Evolutionary conservation across 2,329 filamentous ascomycete species (phyloP).

Genomic region (Ophiocordyceps sinensis): DNA sequence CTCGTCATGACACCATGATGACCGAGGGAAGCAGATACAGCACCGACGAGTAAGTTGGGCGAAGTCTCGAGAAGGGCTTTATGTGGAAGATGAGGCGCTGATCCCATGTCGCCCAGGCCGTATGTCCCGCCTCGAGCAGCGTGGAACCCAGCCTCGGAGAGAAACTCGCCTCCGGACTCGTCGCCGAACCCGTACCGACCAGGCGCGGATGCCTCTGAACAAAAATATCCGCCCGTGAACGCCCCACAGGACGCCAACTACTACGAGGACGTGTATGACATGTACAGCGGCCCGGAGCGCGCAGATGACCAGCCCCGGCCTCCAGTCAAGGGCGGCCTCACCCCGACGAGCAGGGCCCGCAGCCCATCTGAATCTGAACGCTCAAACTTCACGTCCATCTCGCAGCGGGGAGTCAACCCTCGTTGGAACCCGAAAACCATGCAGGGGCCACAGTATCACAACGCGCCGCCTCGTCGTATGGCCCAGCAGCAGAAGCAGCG

Average conservation of each 20-base stretch:
- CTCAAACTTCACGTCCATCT: slow-evolving; percentile 81
- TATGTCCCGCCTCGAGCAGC: slow-evolving; percentile 41
- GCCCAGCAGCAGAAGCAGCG: slow-evolving; percentile 41
- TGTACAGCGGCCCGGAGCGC: slow-evolving; percentile 44
- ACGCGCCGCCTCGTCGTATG: slow-evolving; percentile 25
- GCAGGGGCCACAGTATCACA: slow-evolving; percentile 14
- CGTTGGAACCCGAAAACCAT: slow-evolving; percentile 55
- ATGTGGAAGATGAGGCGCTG: not conserved
- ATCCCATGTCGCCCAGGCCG: slow-evolving; percentile 16
- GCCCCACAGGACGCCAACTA: slow-evolving; percentile 37
- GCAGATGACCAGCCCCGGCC: slow-evolving; percentile 11
- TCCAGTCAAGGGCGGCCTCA: slow-evolving; percentile 40
- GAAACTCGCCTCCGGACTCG: slow-evolving; percentile 31
- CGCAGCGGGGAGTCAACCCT: slow-evolving; percentile 77
- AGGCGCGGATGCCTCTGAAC: too few relatives aligned
- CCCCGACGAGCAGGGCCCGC: slow-evolving; percentile 34
- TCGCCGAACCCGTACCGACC: slow-evolving; percentile 21
- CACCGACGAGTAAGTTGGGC: slow-evolving; percentile 45
- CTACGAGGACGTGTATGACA: slow-evolving; percentile 88
- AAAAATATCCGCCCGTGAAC: slow-evolving; percentile 13
- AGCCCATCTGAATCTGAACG: slow-evolving; percentile 67
- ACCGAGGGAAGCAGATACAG: slow-evolving; percentile 63
- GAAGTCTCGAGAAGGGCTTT: not conserved
- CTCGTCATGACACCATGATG: slow-evolving; percentile 34
- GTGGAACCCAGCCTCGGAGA: slow-evolving; percentile 35